Evolutionary conservation across 257 asterid genomes (phyloP).

Genomic region (Handroanthus guayacan): DNA sequence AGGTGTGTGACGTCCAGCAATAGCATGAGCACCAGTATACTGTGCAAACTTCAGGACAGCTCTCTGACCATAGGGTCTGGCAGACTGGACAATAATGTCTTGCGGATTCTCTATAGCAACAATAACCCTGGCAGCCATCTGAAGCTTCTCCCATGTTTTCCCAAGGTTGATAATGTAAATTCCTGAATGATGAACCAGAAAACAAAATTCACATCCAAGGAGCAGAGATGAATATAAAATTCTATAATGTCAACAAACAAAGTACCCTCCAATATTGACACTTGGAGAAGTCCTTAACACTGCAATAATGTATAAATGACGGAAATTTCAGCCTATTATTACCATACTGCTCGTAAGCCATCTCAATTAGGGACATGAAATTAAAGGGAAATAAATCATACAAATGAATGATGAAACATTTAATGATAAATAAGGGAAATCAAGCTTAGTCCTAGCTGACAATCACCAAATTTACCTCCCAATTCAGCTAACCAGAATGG

Average conservation of each 20-base stretch:
- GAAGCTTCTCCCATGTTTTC: conserved; percentile 51
- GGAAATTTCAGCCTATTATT: background rate
- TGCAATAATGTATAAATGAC: background rate
- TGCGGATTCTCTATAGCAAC: conserved; percentile 51
- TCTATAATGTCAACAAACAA: background rate
- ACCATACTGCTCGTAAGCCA: background rate
- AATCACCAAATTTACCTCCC: background rate
- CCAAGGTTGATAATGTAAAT: conserved; percentile 48
- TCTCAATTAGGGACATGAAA: too few relatives aligned
- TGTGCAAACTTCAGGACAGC: conserved; percentile 53
- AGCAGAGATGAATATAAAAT: background rate
- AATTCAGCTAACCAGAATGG: background rate
- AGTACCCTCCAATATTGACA: background rate
- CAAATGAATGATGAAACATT: background rate
- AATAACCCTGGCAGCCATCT: conserved; percentile 54
- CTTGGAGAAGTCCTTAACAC: background rate
- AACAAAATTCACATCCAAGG: background rate
- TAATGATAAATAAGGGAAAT: background rate
- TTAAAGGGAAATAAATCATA: background rate
- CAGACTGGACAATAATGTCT: conserved; percentile 52
- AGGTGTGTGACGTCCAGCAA: conserved; percentile 55
- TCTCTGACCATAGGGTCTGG: conserved; percentile 53
- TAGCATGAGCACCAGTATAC: conserved; percentile 48
- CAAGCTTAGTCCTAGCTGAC: background rate
- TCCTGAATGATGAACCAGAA: conserved; percentile 18